Percentiles rank a stretch among this genome's conserved stretches.
phyloP scores from a whole-genome alignment of 371 early-diverging fungal species.

The Lichtheimia ramosa region DNA sequence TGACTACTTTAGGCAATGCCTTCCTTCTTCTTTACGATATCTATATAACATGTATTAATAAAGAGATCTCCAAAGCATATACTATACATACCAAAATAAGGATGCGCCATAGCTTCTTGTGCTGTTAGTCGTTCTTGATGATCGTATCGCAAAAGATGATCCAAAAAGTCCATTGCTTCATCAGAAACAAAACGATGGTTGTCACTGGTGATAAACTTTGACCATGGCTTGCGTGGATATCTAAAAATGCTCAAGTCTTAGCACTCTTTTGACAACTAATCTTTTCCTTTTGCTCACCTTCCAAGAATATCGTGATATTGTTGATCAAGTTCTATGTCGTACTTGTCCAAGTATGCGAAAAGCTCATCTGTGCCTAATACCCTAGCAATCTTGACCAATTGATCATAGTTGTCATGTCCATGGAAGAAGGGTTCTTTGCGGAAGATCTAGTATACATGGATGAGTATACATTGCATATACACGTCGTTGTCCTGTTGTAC shows the following conservation, averaged over 20 bases:
- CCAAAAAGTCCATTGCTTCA: constrained; percentile 94
- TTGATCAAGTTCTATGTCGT: constrained; percentile 86
- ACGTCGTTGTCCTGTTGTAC: neutral
- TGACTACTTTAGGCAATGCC: neutral
- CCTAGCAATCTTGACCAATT: constrained; percentile 97
- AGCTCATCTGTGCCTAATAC: constrained; percentile 95
- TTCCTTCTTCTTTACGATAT: constrained; percentile 9
- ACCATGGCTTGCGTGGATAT: constrained; percentile 94
- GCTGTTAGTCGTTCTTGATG: constrained; percentile 97
- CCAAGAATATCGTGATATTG: constrained; percentile 12
- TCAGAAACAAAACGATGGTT: constrained; percentile 90
- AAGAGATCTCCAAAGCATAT: neutral
- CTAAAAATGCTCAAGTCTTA: constrained; percentile 26
- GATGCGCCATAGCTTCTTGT: constrained; percentile 93
- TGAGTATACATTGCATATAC: neutral
- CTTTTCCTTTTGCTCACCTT: neutral
- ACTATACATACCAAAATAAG: constrained; percentile 70
- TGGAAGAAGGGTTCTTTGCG: constrained; percentile 99
- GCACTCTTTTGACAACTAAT: neutral
- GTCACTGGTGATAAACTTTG: constrained; percentile 82
- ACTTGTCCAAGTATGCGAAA: constrained; percentile 90
- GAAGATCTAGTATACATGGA: constrained; percentile 49
- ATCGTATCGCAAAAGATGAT: constrained; percentile 94
- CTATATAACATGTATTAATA: neutral
- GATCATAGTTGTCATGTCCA: constrained; percentile 98